These are phyloP conservation scores for Cyphellophora europaea DNA, from an alignment of 2,329 filamentous ascomycete genomes.

Conservation along the genomic window DNA sequence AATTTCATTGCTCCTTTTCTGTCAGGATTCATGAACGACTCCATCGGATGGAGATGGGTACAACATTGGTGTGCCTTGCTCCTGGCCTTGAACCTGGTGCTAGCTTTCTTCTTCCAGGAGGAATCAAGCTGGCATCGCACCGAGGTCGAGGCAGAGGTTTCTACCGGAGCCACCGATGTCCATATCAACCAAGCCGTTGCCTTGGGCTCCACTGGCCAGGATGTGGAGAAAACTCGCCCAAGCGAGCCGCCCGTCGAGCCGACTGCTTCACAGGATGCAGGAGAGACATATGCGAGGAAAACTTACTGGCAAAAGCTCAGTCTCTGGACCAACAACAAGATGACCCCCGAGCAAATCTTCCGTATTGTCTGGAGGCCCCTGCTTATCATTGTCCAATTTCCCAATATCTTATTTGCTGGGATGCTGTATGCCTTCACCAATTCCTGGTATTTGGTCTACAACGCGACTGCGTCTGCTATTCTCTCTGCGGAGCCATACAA, in stretches of 20 bases:
- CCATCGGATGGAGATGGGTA: slow-evolving; percentile 15
- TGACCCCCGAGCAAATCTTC: slow-evolving; percentile 5
- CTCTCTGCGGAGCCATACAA: slow-evolving; percentile 21
- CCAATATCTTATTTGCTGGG: slow-evolving; percentile 30
- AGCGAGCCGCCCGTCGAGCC: not conserved
- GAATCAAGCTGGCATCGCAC: slow-evolving; percentile 9
- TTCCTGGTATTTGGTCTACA: slow-evolving; percentile 22
- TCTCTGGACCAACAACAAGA: slow-evolving; percentile 2
- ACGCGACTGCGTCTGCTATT: slow-evolving; percentile 22
- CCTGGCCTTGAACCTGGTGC: slow-evolving; percentile 5
- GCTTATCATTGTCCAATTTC: slow-evolving; percentile 22
- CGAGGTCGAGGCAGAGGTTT: not conserved
- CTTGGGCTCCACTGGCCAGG: not conserved
- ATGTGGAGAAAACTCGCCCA: not conserved
- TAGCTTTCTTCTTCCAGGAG: slow-evolving; percentile 14
- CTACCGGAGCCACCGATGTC: not conserved
- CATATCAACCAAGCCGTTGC: too few species aligned
- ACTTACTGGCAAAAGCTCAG: slow-evolving; percentile 8
- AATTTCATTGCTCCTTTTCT: slow-evolving; percentile 28
- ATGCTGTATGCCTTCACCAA: slow-evolving; percentile 29
- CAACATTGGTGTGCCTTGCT: slow-evolving; percentile 9
- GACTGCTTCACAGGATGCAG: not conserved
- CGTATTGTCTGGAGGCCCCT: slow-evolving; percentile 12
- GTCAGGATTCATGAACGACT: slow-evolving; percentile 13
- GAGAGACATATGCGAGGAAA: slow-evolving; percentile 4